Evolutionary conservation across 1,139 yeast species (phyloP).

Genomic region (Komagataea norvegica): DNA sequence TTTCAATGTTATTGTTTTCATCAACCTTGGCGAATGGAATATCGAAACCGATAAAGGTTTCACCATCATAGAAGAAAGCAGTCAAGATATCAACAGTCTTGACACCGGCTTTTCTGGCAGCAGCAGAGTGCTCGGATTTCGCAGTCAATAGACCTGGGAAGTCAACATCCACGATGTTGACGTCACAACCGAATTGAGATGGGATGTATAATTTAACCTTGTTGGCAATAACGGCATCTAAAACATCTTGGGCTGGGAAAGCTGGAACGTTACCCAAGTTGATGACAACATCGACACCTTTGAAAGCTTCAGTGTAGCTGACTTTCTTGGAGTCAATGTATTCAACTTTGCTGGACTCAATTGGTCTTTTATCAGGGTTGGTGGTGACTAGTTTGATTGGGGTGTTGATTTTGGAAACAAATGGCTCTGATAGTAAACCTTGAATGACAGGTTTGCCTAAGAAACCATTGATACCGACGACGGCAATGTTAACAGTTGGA

Average conservation of each 20-base stretch:
- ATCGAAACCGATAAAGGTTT: slow-evolving; percentile 24
- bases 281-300: slow-evolving; percentile 48
- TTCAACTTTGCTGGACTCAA: slow-evolving; percentile 37
- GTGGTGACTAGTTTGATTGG: slow-evolving; percentile 53
- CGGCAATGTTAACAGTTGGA: too few relatives aligned
- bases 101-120: slow-evolving; percentile 42
- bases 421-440: slow-evolving; percentile 40
- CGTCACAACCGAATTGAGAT: slow-evolving; percentile 55
- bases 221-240: slow-evolving; percentile 37
- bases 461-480: slow-evolving; percentile 49
- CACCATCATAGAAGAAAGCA: slow-evolving; percentile 35
- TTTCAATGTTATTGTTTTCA: slow-evolving; percentile 35
- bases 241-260: slow-evolving; percentile 29
- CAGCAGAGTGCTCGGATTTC: slow-evolving; percentile 39
- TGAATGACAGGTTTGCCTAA: slow-evolving; percentile 45
- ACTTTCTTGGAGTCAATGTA: slow-evolving; percentile 36
- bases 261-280: slow-evolving; percentile 34
- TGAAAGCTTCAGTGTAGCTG: slow-evolving; percentile 34
- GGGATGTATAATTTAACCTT: slow-evolving; percentile 54
- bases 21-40: slow-evolving; percentile 30
- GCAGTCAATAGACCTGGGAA: slow-evolving; percentile 35
- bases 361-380: slow-evolving; percentile 32
- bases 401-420: slow-evolving; percentile 38
- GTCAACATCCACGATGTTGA: slow-evolving; percentile 26
- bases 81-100: slow-evolving; percentile 48